Percentiles rank a stretch among this genome's conserved stretches.
Conservation (phyloP, 345 rosid species). For the Iberis pinnata region DNA sequence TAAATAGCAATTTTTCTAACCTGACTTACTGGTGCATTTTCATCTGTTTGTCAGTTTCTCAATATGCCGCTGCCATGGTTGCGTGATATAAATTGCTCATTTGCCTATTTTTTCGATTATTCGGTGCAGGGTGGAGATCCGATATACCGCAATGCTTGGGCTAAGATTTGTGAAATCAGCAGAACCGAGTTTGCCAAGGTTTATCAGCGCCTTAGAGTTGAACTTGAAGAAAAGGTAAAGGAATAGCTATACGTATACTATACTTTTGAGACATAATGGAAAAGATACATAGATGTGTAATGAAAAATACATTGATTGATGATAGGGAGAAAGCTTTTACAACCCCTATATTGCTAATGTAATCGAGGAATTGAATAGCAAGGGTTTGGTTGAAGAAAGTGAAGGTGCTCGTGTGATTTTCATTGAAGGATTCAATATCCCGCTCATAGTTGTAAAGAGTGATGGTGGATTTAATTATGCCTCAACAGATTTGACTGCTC, state of each 20-base stretch:
- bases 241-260: background rate
- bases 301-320: conserved; percentile 19
- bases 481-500: conserved; percentile 41
- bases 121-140: conserved; percentile 69
- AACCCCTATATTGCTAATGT: conserved; percentile 60
- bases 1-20: conserved; percentile 15
- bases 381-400: conserved; percentile 65
- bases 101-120: conserved; percentile 2
- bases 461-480: conserved; percentile 84
- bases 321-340: conserved; percentile 96
- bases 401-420: conserved; percentile 77
- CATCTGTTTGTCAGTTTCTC: background rate
- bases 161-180: conserved; percentile 68
- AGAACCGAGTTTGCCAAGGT: conserved; percentile 74
- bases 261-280: background rate
- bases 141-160: conserved; percentile 72
- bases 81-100: background rate
- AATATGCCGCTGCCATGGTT: background rate
- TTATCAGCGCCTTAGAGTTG: conserved; percentile 68
- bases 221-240: conserved; percentile 80
- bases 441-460: conserved; percentile 79
- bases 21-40: background rate
- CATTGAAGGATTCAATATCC: conserved; percentile 52
- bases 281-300: conserved; percentile 5
- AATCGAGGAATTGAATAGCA: conserved; percentile 38